Evolutionary conservation across 305 asterid species (phyloP), one percentile per base, ranked within the genome.

Genomic region (Fraxinus ornus): DNA sequence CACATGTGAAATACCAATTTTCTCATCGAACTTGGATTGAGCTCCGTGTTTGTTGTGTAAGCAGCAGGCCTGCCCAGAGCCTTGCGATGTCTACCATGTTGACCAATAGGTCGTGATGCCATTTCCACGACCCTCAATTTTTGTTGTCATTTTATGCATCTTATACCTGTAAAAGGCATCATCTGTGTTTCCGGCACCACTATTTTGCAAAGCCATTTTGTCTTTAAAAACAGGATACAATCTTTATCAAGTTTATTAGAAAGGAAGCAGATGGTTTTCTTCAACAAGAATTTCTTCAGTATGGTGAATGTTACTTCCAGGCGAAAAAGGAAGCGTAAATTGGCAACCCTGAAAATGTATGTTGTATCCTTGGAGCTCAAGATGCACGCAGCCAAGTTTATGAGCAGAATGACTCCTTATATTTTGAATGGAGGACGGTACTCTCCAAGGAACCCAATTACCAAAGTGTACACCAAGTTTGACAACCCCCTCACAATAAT

Each of bases 41-140:
- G 97, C 97, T 26, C 97, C 95, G 3, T 90, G 88, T 75, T 91
- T 0, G 97, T 91, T 1, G 94, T 91, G 89, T 92, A 92, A 8
- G 97, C 87, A 37, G 97, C 92, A 19, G 97, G 94, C 83, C 97
- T 88, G 70, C 90, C 84, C 84, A 92, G 75, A 60, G 97, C 97
- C 90, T 92, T 92, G 97, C 97, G 82, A 92, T 92, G 81, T 92
- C 97, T 8, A 92, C 94, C 97, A 92, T 92, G 71, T 92, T 92
- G 32, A 92, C 97, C 28, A 92, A 80, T 92, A 91, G 78, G 97
- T 92, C 86, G 91, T 92, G 89, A 92, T 91, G 87, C 94, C 97
- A 88, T 92, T 92, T 44, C 94, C 97, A 82, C 97, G 97, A 2
- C 97, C 97, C 85, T 92, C 94, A 0, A 92, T 92, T 76, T 92